Percentiles rank a stretch among this genome's conserved stretches.
phyloP scores from a whole-genome alignment of 129 eudicot genomes.

The Centella asiatica region DNA sequence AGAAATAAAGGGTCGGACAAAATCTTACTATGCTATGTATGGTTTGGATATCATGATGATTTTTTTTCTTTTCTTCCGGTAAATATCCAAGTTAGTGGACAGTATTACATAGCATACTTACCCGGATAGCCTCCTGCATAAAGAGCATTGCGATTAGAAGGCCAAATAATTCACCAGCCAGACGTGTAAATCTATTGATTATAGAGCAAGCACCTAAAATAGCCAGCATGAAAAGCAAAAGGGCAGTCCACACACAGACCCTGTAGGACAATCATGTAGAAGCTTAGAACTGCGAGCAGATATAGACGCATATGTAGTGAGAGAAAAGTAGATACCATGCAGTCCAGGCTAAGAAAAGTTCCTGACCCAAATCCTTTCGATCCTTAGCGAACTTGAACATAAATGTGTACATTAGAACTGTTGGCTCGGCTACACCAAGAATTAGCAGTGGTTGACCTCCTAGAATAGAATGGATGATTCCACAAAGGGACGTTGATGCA shows the following conservation, averaged over 20 bases:
- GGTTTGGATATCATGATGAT: neutral
- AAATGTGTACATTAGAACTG: conserved; percentile 94
- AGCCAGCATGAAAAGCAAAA: conserved; percentile 85
- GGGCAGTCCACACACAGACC: conserved; percentile 99
- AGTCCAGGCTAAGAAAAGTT: conserved; percentile 87
- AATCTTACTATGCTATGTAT: neutral
- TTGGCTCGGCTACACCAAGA: conserved; percentile 97
- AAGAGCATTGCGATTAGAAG: conserved; percentile 96
- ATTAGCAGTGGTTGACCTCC: conserved; percentile 96
- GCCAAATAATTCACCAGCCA: conserved; percentile 95
- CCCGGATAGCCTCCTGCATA: conserved; percentile 96
- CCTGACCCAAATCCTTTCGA: conserved; percentile 77
- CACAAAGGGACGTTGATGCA: conserved; percentile 92
- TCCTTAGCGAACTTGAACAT: conserved; percentile 91
- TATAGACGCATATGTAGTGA: conserved; percentile 1
- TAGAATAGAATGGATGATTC: conserved; percentile 79
- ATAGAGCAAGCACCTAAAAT: conserved; percentile 94
- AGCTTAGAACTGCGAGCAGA: conserved; percentile 8
- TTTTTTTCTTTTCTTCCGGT: neutral
- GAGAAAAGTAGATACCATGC: conserved; percentile 63
- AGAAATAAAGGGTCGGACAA: neutral
- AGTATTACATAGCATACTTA: conserved; percentile 33
- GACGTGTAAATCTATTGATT: conserved; percentile 86
- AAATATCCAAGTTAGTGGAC: neutral
- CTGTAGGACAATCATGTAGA: conserved; percentile 30